A percentile compares a stretch with the other conserved stretches of the same genome.
Conservation (phyloP, 2,329 filamentous ascomycete genomes). For the Curvularia lunata region DNA sequence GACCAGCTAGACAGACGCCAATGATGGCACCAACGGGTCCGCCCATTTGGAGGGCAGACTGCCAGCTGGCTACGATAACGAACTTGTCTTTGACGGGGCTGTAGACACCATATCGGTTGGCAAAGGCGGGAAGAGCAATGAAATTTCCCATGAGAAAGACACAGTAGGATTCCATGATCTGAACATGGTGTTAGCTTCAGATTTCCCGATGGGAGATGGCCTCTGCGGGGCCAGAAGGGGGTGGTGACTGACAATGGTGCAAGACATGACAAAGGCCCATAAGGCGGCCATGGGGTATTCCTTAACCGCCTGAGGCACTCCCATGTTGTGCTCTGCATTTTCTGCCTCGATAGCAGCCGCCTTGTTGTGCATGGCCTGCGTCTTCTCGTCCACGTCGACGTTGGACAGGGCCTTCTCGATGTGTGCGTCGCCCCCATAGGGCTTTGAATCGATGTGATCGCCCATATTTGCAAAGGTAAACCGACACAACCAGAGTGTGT, state of each 20-base stretch:
- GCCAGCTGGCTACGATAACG: slow-evolving; percentile 62
- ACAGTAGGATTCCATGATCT: slow-evolving; percentile 71
- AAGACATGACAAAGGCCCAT: slow-evolving; percentile 64
- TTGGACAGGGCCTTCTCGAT: slow-evolving; percentile 33
- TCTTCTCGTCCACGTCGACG: slow-evolving; percentile 49
- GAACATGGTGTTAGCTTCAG: slow-evolving; percentile 21
- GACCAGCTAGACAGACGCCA: slow-evolving; percentile 65
- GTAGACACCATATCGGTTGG: slow-evolving; percentile 54
- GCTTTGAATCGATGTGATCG: slow-evolving; percentile 28
- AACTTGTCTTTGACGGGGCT: slow-evolving; percentile 27
- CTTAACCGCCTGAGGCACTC: slow-evolving; percentile 57
- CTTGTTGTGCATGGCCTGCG: slow-evolving; percentile 54
- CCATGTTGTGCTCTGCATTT: slow-evolving; percentile 60
- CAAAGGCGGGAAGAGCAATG: slow-evolving; percentile 59
- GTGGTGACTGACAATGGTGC: slow-evolving; percentile 56
- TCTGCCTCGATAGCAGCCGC: slow-evolving; percentile 64
- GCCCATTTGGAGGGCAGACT: slow-evolving; percentile 62
- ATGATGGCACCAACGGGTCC: slow-evolving; percentile 66
- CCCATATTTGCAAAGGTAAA: slow-evolving; percentile 32
- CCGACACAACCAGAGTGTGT: slow-evolving; percentile 20
- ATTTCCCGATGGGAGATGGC: slow-evolving; percentile 11
- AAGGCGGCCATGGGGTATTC: slow-evolving; percentile 60
- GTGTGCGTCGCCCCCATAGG: slow-evolving; percentile 19
- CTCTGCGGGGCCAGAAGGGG: slow-evolving; percentile 15
- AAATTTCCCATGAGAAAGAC: slow-evolving; percentile 68